A percentile compares a stretch with the other conserved stretches of the same genome.
Conservation (phyloP, 176 grass and related monocot genomes). For the Aegilops sharonensis region DNA sequence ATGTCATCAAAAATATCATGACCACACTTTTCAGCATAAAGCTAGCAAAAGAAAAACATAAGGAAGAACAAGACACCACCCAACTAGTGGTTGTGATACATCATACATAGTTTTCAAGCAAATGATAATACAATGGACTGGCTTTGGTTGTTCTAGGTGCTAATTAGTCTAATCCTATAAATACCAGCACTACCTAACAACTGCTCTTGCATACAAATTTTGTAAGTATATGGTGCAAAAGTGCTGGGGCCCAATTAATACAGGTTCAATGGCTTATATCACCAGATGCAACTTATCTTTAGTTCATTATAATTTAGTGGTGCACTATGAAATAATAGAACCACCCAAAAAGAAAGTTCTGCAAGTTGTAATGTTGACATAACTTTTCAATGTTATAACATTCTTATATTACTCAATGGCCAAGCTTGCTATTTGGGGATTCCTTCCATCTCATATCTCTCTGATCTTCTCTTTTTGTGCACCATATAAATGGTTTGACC, state of each 20-base stretch:
- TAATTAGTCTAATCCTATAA: constrained; percentile 39
- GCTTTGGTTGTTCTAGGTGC: constrained; percentile 44
- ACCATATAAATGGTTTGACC: constrained; percentile 25
- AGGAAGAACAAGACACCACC: constrained; percentile 12
- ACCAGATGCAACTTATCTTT: constrained; percentile 1
- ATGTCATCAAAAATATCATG: constrained; percentile 35
- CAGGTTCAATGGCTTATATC: constrained; percentile 25
- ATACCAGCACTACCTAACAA: constrained; percentile 25
- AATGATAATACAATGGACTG: constrained; percentile 47
- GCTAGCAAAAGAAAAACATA: constrained; percentile 1
- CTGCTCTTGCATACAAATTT: background rate
- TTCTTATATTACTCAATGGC: constrained; percentile 1
- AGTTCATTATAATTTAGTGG: constrained; percentile 15
- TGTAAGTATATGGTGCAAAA: constrained; percentile 14
- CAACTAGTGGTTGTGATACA: constrained; percentile 30
- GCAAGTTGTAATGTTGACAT: constrained; percentile 39
- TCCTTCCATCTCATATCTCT: background rate
- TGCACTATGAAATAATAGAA: constrained; percentile 37
- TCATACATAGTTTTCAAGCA: constrained; percentile 28
- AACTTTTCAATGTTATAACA: background rate
- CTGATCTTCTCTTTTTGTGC: background rate
- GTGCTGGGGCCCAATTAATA: constrained; percentile 7
- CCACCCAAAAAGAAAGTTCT: constrained; percentile 7
- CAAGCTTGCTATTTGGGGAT: constrained; percentile 10
- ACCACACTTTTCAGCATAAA: constrained; percentile 33